These are phyloP conservation scores for Paraphoma chrysanthemicola DNA, from an alignment of 2,329 filamentous ascomycete genomes.

Conservation along the genomic window DNA sequence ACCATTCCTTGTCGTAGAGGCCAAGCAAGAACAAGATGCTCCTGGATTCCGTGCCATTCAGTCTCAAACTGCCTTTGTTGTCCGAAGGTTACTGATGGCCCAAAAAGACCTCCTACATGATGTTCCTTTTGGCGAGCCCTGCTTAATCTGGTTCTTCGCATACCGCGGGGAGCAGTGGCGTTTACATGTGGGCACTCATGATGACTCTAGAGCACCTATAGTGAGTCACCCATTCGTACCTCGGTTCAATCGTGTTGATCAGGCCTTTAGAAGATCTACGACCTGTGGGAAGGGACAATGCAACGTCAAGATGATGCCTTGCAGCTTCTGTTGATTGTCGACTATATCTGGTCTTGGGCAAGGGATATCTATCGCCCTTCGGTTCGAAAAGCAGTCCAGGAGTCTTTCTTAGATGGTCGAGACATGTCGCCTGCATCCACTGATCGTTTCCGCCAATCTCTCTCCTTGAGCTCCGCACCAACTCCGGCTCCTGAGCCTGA, in stretches of 20 bases:
- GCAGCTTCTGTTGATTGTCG: slow-evolving; percentile 23
- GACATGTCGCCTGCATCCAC: slow-evolving; percentile 4
- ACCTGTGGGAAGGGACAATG: slow-evolving; percentile 27
- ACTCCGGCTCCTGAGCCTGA: not conserved
- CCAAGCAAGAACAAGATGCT: slow-evolving; percentile 15
- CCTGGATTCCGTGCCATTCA: slow-evolving; percentile 18
- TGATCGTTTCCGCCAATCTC: slow-evolving; percentile 4
- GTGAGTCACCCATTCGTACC: slow-evolving; percentile 1
- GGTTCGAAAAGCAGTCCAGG: slow-evolving; percentile 3
- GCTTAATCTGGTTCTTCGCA: slow-evolving; percentile 26
- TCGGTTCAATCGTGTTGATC: not conserved
- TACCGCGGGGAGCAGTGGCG: slow-evolving; percentile 25
- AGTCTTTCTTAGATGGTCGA: not conserved
- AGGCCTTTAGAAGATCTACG: slow-evolving; percentile 15
- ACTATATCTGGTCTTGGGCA: slow-evolving; percentile 27
- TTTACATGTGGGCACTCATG: slow-evolving; percentile 12
- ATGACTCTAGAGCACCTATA: slow-evolving; percentile 2
- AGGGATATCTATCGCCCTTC: slow-evolving; percentile 19
- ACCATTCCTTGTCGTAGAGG: slow-evolving; percentile 26
- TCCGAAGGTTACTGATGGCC: slow-evolving; percentile 16
- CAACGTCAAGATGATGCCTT: slow-evolving; percentile 21
- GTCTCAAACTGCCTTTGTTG: slow-evolving; percentile 21
- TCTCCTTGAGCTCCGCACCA: not conserved
- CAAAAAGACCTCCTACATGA: slow-evolving; percentile 10
- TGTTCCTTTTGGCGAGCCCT: slow-evolving; percentile 6